Conservation (phyloP, 2,329 filamentous ascomycete genomes). For the Curvularia sp. region DNA sequence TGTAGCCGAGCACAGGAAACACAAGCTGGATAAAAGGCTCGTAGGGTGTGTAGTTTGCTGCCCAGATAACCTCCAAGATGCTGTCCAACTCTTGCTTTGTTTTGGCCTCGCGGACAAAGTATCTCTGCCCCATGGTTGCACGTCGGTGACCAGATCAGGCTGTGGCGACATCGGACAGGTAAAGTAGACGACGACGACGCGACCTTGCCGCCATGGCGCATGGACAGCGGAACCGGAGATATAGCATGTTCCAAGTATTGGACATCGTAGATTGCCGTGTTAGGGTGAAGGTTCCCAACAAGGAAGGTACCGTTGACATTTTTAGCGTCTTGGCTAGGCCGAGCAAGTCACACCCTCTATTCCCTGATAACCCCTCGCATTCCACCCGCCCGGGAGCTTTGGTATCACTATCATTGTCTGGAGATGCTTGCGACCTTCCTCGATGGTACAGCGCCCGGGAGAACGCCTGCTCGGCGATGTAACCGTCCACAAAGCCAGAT, state of each 20-base stretch:
- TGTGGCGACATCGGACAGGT: constrained; percentile 30
- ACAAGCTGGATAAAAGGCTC: constrained; percentile 46
- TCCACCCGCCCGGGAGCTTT: constrained; percentile 29
- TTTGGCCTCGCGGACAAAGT: constrained; percentile 36
- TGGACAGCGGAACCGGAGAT: constrained; percentile 36
- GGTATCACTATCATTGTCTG: constrained; percentile 31
- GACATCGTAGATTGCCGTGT: constrained; percentile 32
- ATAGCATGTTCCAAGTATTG: constrained; percentile 30
- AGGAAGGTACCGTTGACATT: constrained; percentile 32
- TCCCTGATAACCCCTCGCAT: constrained; percentile 27
- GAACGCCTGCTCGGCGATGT: constrained; percentile 20
- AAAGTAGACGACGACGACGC: constrained; percentile 21
- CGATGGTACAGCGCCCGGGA: constrained; percentile 24
- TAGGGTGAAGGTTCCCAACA: constrained; percentile 30
- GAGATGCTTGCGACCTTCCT: constrained; percentile 34
- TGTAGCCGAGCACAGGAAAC: constrained; percentile 44
- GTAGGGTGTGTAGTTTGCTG: constrained; percentile 46
- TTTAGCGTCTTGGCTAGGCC: constrained; percentile 33
- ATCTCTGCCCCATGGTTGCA: constrained; percentile 29
- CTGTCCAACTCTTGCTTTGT: constrained; percentile 40
- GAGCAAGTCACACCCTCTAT: constrained; percentile 29
- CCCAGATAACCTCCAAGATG: constrained; percentile 45
- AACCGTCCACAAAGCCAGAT: constrained; percentile 19
- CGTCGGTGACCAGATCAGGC: constrained; percentile 24
- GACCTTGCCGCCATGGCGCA: constrained; percentile 27